phyloP scores from a whole-genome alignment of 495 filamentous ascomycete species.

The Daldinia loculata region DNA sequence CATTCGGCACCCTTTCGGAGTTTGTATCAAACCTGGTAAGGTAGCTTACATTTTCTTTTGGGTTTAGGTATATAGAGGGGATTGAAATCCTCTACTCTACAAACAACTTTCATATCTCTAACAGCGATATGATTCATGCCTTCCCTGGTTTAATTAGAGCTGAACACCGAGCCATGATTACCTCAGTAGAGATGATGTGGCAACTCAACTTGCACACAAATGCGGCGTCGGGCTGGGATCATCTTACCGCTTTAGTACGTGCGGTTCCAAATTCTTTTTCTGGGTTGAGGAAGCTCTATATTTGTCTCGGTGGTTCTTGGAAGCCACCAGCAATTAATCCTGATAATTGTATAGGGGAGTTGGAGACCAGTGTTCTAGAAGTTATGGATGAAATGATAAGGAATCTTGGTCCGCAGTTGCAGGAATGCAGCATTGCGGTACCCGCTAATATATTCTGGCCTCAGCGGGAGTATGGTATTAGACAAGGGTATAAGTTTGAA shows the following conservation, averaged over 20 bases:
- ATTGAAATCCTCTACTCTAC: conserved; percentile 1
- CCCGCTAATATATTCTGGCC: not conserved
- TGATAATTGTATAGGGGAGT: not conserved
- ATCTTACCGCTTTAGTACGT: not conserved
- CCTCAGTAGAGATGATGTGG: not conserved
- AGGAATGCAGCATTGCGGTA: not conserved
- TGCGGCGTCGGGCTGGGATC: not conserved
- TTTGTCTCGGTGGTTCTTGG: not conserved
- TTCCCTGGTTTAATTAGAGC: not conserved
- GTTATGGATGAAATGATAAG: not conserved
- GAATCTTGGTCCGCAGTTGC: not conserved
- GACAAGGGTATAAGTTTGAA: not conserved
- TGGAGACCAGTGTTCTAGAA: not conserved
- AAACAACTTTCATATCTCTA: not conserved
- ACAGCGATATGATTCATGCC: not conserved
- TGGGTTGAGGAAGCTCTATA: not conserved
- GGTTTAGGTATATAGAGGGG: not conserved
- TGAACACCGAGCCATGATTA: not conserved
- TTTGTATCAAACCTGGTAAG: not conserved
- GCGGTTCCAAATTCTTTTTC: not conserved
- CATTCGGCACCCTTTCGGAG: not conserved
- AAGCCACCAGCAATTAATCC: not conserved
- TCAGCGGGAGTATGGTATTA: not conserved
- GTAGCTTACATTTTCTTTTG: not conserved
- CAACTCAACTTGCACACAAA: not conserved